Conservation (phyloP, 2,329 filamentous ascomycete species). For the Oidium heveae region DNA sequence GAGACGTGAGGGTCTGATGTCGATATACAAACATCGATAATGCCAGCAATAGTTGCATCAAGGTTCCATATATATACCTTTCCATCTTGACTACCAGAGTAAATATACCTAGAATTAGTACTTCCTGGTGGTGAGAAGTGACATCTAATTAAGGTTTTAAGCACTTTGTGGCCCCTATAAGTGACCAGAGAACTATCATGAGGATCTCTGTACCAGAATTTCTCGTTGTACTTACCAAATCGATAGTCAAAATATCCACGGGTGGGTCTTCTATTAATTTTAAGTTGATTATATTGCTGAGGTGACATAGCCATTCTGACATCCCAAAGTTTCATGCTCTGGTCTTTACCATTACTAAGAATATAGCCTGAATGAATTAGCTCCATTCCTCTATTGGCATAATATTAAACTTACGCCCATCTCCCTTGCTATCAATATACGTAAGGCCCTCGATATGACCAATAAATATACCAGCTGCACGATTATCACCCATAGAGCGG, state of each 20-base stretch:
- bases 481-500: conserved; percentile 65
- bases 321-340: conserved; percentile 96
- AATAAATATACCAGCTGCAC: conserved; percentile 40
- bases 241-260: conserved; percentile 49
- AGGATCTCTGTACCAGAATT: conserved; percentile 58
- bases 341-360: conserved; percentile 83
- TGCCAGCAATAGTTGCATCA: conserved; percentile 58
- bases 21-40: conserved; percentile 50
- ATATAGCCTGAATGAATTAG: conserved; percentile 31
- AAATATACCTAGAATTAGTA: conserved; percentile 78
- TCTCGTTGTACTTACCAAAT: conserved; percentile 37
- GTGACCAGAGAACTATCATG: conserved; percentile 46
- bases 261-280: conserved; percentile 27
- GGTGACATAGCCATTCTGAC: conserved; percentile 67
- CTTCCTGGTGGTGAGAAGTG: conserved; percentile 78
- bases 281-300: conserved; percentile 29
- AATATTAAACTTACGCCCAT: conserved; percentile 22
- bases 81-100: conserved; percentile 73
- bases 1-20: conserved; percentile 28
- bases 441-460: conserved; percentile 42
- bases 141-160: conserved; percentile 77
- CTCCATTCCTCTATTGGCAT: not conserved
- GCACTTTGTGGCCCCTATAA: conserved; percentile 70
- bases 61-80: conserved; percentile 83
- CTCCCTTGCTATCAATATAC: conserved; percentile 44